Evolutionary conservation across 768 basidiomycete species (phyloP), one percentile per base, ranked within the genome.

Genomic region (Pilatotrama ljubarskyi): DNA sequence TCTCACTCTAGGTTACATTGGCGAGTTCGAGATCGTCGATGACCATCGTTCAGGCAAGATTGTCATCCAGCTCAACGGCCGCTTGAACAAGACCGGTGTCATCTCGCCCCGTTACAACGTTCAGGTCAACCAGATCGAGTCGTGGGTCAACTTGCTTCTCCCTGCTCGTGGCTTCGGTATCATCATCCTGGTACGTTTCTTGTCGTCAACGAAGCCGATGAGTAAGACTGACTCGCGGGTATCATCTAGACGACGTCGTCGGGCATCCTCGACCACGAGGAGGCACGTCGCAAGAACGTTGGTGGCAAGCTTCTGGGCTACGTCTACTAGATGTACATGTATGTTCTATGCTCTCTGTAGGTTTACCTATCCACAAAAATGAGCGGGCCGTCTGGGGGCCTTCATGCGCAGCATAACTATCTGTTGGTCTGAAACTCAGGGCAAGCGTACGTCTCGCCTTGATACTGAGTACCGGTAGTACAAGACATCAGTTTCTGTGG

Each of bases 71-170:
- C 87, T 99, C 58, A 99, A 97, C 72, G 97, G 97, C 46, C 91
- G 94, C 62, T 85, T 99, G 69, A 99, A 99, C 85, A 99, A 99
- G 82, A 90, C 89, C n/a, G 97, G 96, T 68, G 96, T 99, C 73
- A 98, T 98, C 78, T 98, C 95, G n/a, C 95, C 96, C 43, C 91
- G 97, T 55, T 98, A 93, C 85, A 98, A 98, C 78, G 86, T 98
- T 68, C 91, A 95, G 74, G 88, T 91, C 63, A 87, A 76, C 69
- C 89, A 95, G 73, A 97, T 98, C 70, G 93, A 96, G 78, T 80
- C 83, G 64, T 98, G 96, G 96, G 93, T 98, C 82, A 95, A 95
- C 84, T 82, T 93, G 80, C 78, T 99, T 60, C 85, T 98, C 62
- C 97, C 97, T 59, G 88, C 96, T 68, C 88, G 97, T 87, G 90